Evolutionary conservation across 2,329 filamentous ascomycete species (phyloP).

Genomic region (Phoma herbarum): DNA sequence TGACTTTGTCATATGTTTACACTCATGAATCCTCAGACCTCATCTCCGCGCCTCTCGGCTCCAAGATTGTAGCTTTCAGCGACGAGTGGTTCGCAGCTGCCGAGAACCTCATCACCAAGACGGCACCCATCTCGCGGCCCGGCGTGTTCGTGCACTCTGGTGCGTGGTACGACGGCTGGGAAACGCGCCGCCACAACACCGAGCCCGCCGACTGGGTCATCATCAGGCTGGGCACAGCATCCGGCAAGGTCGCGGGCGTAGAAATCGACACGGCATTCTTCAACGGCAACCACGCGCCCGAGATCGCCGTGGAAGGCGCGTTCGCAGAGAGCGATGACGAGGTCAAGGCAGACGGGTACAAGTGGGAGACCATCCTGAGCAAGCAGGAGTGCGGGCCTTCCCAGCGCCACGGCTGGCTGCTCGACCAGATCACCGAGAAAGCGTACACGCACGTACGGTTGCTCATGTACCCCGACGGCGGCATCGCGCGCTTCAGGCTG

Average conservation of each 20-base stretch:
- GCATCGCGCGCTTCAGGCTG: constrained; percentile 80
- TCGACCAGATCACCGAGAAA: constrained; percentile 65
- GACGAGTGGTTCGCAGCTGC: constrained; percentile 70
- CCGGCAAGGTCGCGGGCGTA: constrained; percentile 75
- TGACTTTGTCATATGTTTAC: too few species aligned
- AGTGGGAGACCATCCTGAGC: constrained; percentile 76
- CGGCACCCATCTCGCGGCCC: constrained; percentile 63
- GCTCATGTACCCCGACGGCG: constrained; percentile 87
- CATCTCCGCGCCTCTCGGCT: constrained; percentile 61
- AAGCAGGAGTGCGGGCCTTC: constrained; percentile 77
- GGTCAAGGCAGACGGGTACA: constrained; percentile 57
- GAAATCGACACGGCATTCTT: constrained; percentile 86
- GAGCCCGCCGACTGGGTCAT: constrained; percentile 68
- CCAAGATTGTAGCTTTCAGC: constrained; percentile 63
- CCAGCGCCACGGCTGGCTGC: constrained; percentile 76
- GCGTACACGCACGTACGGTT: constrained; percentile 81
- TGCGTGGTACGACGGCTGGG: constrained; percentile 73
- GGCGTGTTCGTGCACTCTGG: constrained; percentile 68
- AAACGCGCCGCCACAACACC: constrained; percentile 68
- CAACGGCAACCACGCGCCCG: constrained; percentile 82
- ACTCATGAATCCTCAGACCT: too few species aligned
- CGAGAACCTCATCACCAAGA: constrained; percentile 66
- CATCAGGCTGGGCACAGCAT: constrained; percentile 68
- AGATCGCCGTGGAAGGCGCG: constrained; percentile 78
- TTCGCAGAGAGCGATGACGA: constrained; percentile 67